These are phyloP conservation scores for Phialophora expanda DNA, from an alignment of 2,329 filamentous ascomycete species.

Conservation along the genomic window DNA sequence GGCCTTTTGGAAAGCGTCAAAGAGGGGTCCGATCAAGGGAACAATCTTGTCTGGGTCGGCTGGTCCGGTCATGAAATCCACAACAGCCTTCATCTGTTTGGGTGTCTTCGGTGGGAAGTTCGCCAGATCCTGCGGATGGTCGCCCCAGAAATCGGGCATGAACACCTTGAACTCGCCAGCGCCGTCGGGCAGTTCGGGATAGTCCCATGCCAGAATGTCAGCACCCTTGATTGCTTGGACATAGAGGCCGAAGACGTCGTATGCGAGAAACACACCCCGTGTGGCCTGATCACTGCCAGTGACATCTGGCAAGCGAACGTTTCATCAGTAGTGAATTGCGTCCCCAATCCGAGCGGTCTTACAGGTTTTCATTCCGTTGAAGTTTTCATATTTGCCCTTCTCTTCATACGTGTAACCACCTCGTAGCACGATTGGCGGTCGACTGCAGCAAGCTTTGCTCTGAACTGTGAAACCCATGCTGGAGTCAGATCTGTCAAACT, in stretches of 20 bases:
- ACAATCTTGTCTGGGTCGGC: slow-evolving; percentile 10
- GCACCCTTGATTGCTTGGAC: slow-evolving; percentile 21
- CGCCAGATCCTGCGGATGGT: slow-evolving; percentile 21
- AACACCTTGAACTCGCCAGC: slow-evolving; percentile 24
- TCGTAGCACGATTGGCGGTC: slow-evolving; percentile 18
- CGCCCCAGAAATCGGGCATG: slow-evolving; percentile 25
- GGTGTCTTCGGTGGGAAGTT: slow-evolving; percentile 21
- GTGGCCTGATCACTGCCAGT: slow-evolving; percentile 13
- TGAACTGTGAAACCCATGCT: slow-evolving; percentile 18
- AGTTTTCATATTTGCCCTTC: slow-evolving; percentile 18
- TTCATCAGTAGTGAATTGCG: background rate
- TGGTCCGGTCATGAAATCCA: slow-evolving; percentile 17
- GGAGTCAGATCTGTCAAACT: background rate
- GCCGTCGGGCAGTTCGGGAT: slow-evolving; percentile 12
- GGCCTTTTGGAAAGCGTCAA: slow-evolving; percentile 17
- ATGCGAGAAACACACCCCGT: slow-evolving; percentile 18
- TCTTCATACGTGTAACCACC: slow-evolving; percentile 21
- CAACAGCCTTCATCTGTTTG: slow-evolving; percentile 12
- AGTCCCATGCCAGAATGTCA: slow-evolving; percentile 19
- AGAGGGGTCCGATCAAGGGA: slow-evolving; percentile 12
- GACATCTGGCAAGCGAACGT: slow-evolving; percentile 7
- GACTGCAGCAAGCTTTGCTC: slow-evolving; percentile 16
- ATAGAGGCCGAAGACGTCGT: slow-evolving; percentile 22
- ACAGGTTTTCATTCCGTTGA: slow-evolving; percentile 24
- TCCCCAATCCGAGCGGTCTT: background rate